These are phyloP conservation scores for Smithsoniella earleae DNA, from an alignment of 163 green algal species.

Conservation along the genomic window DNA sequence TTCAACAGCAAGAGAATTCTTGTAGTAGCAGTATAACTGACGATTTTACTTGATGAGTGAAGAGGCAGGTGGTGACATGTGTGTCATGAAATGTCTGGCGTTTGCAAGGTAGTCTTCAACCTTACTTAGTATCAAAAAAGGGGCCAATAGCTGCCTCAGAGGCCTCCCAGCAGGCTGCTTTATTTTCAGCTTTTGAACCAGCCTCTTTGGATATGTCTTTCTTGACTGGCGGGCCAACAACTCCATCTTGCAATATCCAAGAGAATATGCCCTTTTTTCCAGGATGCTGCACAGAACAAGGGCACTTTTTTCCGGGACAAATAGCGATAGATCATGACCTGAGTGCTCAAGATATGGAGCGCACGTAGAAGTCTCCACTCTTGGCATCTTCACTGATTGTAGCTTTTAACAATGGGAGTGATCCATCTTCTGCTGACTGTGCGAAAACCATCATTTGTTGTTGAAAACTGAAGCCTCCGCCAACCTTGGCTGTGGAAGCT, in stretches of 20 bases:
- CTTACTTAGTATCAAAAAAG: too few relatives aligned
- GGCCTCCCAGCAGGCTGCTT: not conserved
- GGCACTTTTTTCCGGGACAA: too few relatives aligned
- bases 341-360: too few relatives aligned
- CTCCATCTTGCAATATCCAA: not conserved
- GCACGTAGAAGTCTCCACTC: not conserved
- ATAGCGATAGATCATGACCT: too few relatives aligned
- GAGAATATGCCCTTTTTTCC: not conserved
- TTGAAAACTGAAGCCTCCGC: not conserved
- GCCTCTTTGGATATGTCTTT: not conserved
- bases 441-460: not conserved
- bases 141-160: not conserved
- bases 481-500: not conserved
- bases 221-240: not conserved
- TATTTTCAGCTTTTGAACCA: not conserved
- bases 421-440: conserved; percentile 6
- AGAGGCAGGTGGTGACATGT: too few relatives aligned
- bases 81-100: too few relatives aligned
- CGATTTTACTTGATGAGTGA: too few relatives aligned
- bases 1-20: too few relatives aligned
- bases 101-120: too few relatives aligned
- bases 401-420: not conserved
- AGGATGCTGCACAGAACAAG: not conserved
- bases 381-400: not conserved
- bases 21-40: too few relatives aligned